Base-by-base conservation (phyloP, 225 moss, liverwort and hornwort species). In the Pseudisothecium myosuroides region DNA sequence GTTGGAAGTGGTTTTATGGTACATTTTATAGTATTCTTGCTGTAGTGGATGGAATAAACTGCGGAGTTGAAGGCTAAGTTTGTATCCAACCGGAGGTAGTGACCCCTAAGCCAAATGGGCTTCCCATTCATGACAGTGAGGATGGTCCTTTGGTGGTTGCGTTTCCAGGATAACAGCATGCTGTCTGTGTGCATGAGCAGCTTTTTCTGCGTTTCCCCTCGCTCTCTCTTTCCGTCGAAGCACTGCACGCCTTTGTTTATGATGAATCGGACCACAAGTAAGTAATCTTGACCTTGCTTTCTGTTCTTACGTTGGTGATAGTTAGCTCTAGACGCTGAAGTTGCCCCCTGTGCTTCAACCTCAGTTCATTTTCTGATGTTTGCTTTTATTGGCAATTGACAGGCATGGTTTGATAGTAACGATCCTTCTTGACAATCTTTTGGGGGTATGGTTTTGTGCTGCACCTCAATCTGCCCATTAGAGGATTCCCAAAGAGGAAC, bases 221-320 rank as follows among this genome's bases (percentile, higher is more conserved):
- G 34, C 96, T 98, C 92, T 96, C 95, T 85, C 97, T 98, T 76
- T 95, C 95, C 76, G 96, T 96, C 94, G 97, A 96, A 93, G 95
- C 95, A 82, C 95, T 95, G 49, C 98, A 97, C 91, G 94, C 96
- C 69, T 97, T 97, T 89, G 90, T 95, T 56, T 94, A 96, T 89
- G 95, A 95, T 90, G 98, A 93, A 85, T 89, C 93, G 39, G 93
- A 94, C 68, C 95, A 95, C 94, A 97, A 93, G 96, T 97, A 39
- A 91, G 73, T 64, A 65, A 64, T 87, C 43, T 76, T 58, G 56
- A 59, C 71, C 80, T 71, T 49, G 54, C 45, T 80, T 89, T 68
- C 50, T 84, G 47, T 83, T 66, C 37, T 41, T 29, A 10, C 22
- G 23, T 86, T 60, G 81, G 50, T 86, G 78, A 39, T 80, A 64